A percentile compares a stretch with the other conserved stretches of the same genome.
phyloP scores from a whole-genome alignment of 805 yeast species.

The Yamadazyma paraphyllophila region DNA sequence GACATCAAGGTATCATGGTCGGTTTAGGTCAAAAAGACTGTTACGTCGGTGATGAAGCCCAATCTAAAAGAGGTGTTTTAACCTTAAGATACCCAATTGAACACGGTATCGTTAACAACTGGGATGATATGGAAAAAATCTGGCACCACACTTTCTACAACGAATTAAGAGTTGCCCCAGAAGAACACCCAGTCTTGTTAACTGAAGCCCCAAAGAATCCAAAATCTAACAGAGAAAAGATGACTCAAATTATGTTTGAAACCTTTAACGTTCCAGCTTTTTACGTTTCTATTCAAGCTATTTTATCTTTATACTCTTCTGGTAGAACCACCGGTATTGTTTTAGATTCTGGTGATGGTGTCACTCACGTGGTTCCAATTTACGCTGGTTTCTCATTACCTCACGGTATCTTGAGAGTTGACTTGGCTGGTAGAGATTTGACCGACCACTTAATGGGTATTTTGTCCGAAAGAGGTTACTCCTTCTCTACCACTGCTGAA shows the following conservation, averaged over 20 bases:
- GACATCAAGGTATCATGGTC: slow-evolving; percentile 99
- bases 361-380: slow-evolving; percentile 99
- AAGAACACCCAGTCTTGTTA: slow-evolving; percentile 98
- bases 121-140: slow-evolving; percentile 99
- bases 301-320: slow-evolving; percentile 94
- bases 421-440: slow-evolving; percentile 99
- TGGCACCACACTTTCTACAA: slow-evolving; percentile 99
- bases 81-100: slow-evolving; percentile 98
- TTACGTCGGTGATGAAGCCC: slow-evolving; percentile 99
- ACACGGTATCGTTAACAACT: slow-evolving; percentile 99
- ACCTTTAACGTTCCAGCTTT: slow-evolving; percentile 99
- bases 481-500: slow-evolving; percentile 98
- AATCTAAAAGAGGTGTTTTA: slow-evolving; percentile 99
- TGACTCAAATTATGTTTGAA: slow-evolving; percentile 99
- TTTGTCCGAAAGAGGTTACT: slow-evolving; percentile 97
- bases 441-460: slow-evolving; percentile 99
- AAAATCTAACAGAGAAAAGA: slow-evolving; percentile 98
- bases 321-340: slow-evolving; percentile 99
- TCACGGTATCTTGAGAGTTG: slow-evolving; percentile 97
- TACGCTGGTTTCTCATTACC: slow-evolving; percentile 99
- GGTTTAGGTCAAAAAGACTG: slow-evolving; percentile 99
- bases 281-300: slow-evolving; percentile 98
- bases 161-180: slow-evolving; percentile 99
- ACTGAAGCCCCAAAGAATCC: slow-evolving; percentile 99
- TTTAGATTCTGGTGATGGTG: slow-evolving; percentile 99